phyloP scores from a whole-genome alignment of 495 filamentous ascomycete genomes.

The Penicillium canescens region DNA sequence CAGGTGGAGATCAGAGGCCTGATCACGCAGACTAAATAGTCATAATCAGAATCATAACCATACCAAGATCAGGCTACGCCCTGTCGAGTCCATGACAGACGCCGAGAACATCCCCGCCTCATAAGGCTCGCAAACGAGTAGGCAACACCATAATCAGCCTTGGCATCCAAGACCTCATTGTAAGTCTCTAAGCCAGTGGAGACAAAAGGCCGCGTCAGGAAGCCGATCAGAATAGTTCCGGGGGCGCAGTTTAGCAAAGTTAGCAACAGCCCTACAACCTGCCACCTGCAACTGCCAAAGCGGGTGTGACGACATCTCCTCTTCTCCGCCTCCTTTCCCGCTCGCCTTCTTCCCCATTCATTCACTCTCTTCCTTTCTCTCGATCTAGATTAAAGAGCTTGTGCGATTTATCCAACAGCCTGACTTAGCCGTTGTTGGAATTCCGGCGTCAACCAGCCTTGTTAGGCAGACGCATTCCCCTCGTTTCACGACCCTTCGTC shows the following conservation, averaged over 20 bases:
- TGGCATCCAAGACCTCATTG: not conserved
- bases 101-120: not conserved
- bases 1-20: no score
- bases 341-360: not conserved
- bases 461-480: conserved; percentile 14
- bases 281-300: not conserved
- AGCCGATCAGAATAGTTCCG: no score
- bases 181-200: no score
- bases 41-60: no score
- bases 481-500: not conserved
- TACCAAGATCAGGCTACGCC: no score
- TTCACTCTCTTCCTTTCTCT: not conserved
- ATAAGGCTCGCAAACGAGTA: not conserved
- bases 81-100: not conserved
- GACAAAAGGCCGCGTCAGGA: no score
- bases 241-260: not conserved
- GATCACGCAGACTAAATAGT: no score
- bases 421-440: conserved; percentile 6
- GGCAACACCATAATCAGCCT: conserved; percentile 8
- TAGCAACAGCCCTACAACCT: not conserved
- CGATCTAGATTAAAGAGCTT: no score
- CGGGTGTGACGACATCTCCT: conserved; percentile 23
- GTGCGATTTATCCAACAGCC: not conserved
- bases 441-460: conserved; percentile 11
- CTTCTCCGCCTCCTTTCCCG: conserved; percentile 12